Conservation (phyloP, 2,329 filamentous ascomycete species). For the Neofusicoccum sp. region DNA sequence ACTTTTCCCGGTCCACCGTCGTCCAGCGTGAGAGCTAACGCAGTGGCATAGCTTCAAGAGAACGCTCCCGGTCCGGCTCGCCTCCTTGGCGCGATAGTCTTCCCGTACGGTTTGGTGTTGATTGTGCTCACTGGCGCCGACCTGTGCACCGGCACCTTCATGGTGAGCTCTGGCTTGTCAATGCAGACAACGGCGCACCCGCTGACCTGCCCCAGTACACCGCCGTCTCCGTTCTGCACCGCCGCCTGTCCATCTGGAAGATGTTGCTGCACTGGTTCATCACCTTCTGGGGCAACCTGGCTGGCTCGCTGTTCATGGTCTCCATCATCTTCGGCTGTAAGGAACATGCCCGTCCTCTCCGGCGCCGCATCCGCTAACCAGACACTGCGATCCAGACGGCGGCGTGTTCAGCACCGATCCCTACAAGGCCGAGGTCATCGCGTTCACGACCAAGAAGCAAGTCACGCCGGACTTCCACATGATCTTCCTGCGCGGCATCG, state of each 20-base stretch:
- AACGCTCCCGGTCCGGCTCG: conserved; percentile 12
- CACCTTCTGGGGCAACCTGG: conserved; percentile 51
- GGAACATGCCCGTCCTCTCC: conserved; percentile 32
- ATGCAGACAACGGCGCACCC: background rate
- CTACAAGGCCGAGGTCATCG: conserved; percentile 23
- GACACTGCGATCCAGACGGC: conserved; percentile 33
- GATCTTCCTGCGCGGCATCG: conserved; percentile 26
- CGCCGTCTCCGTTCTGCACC: conserved; percentile 22
- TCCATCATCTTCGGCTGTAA: conserved; percentile 47
- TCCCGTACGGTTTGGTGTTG: conserved; percentile 16
- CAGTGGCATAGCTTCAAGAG: conserved; percentile 2
- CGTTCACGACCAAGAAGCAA: conserved; percentile 24
- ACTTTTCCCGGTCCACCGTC: background rate
- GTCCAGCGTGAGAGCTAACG: background rate
- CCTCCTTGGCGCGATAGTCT: conserved; percentile 8
- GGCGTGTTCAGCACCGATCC: conserved; percentile 40
- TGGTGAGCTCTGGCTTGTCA: background rate
- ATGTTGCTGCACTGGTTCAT: conserved; percentile 46
- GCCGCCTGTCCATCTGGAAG: conserved; percentile 31
- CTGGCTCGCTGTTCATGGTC: conserved; percentile 50
- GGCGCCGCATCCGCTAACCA: conserved; percentile 20
- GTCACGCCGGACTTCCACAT: conserved; percentile 23
- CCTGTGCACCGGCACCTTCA: conserved; percentile 16
- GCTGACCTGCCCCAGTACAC: background rate
- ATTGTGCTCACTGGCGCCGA: conserved; percentile 15